Conservation (phyloP, 2,329 filamentous ascomycete species). For the Cladosporium sp. region DNA sequence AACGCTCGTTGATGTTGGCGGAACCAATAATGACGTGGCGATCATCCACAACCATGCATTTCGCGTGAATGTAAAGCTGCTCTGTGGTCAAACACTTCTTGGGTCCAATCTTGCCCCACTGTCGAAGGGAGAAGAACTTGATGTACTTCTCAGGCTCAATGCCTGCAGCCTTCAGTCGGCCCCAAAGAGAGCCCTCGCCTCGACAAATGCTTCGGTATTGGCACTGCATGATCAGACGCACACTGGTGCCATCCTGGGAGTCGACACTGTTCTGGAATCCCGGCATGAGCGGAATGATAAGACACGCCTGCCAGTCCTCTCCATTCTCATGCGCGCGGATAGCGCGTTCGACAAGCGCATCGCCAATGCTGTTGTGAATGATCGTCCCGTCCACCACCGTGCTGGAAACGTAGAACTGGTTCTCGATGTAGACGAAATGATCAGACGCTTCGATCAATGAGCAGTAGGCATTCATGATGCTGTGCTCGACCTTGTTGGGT, state of each 20-base stretch:
- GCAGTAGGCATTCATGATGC: slow-evolving; percentile 92
- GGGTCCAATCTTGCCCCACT: slow-evolving; percentile 87
- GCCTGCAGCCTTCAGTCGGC: slow-evolving; percentile 68
- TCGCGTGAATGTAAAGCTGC: slow-evolving; percentile 97
- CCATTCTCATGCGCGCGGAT: slow-evolving; percentile 76
- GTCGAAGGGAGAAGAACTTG: slow-evolving; percentile 84
- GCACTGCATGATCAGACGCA: slow-evolving; percentile 93
- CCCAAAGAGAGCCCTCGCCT: slow-evolving; percentile 88
- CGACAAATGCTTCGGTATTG: slow-evolving; percentile 96
- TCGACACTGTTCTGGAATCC: slow-evolving; percentile 97
- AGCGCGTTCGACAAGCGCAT: slow-evolving; percentile 89
- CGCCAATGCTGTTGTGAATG: slow-evolving; percentile 90
- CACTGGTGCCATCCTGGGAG: slow-evolving; percentile 87
- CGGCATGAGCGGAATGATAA: slow-evolving; percentile 94
- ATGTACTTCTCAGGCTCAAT: slow-evolving; percentile 96
- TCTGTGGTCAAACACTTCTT: slow-evolving; percentile 84
- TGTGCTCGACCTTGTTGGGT: slow-evolving; percentile 77
- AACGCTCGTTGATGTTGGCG: slow-evolving; percentile 97
- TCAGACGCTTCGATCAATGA: slow-evolving; percentile 95
- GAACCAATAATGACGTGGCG: slow-evolving; percentile 91
- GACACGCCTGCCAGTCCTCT: slow-evolving; percentile 85
- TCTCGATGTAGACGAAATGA: slow-evolving; percentile 98
- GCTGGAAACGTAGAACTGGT: slow-evolving; percentile 96
- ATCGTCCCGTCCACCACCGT: slow-evolving; percentile 82
- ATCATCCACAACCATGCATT: slow-evolving; percentile 94